These are phyloP conservation scores for Leucocoprinus leucothites DNA, from an alignment of 768 basidiomycete genomes.

Conservation along the genomic window DNA sequence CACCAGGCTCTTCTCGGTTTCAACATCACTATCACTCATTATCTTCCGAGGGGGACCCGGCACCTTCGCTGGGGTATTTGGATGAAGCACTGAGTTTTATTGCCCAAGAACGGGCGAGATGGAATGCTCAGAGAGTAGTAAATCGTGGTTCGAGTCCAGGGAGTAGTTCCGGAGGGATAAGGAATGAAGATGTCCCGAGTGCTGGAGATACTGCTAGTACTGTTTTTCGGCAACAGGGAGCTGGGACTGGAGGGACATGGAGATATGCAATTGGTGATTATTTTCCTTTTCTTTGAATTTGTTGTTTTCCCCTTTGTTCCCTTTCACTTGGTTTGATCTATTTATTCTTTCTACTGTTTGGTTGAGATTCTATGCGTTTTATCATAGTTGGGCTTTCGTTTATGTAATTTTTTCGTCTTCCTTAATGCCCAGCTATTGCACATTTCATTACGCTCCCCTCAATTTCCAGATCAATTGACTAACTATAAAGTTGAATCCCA, in stretches of 20 bases:
- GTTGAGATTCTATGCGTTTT: background rate
- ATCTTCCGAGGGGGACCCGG: constrained; percentile 15
- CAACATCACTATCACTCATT: background rate
- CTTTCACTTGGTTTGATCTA: no score
- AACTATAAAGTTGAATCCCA: constrained; percentile 4
- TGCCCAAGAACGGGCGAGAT: constrained; percentile 63
- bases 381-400: background rate
- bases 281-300: constrained; percentile 8
- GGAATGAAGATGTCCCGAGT: background rate
- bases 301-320: no score
- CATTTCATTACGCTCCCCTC: background rate
- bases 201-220: no score
- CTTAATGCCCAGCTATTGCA: background rate
- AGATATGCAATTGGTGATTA: constrained; percentile 12
- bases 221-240: no score
- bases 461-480: constrained; percentile 3
- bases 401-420: constrained; percentile 2
- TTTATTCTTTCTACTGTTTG: background rate
- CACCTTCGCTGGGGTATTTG: constrained; percentile 70
- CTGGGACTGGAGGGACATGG: background rate
- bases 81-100: constrained; percentile 76
- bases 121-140: constrained; percentile 43
- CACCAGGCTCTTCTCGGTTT: background rate
- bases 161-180: background rate
- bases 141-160: constrained; percentile 7